phyloP scores from a whole-genome alignment of 1,284 basidiomycete genomes.

The Trametes hirsuta region DNA sequence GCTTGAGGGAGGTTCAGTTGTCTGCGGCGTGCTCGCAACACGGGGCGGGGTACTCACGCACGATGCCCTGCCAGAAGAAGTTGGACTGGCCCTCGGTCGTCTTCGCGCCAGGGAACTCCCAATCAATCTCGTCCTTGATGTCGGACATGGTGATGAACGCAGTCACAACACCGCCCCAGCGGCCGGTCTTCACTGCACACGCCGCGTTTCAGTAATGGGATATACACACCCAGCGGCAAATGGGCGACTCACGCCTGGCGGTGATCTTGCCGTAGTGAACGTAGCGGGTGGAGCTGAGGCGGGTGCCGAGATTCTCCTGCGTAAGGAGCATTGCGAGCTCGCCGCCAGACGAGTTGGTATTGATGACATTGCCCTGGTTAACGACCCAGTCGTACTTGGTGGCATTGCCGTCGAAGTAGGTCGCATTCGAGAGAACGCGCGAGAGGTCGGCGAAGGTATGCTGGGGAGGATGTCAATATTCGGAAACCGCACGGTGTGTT shows the following conservation, averaged over 20 bases:
- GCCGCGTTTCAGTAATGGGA: not conserved
- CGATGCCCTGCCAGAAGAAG: conserved; percentile 76
- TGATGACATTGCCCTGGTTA: conserved; percentile 67
- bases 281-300: conserved; percentile 79
- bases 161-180: conserved; percentile 77
- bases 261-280: conserved; percentile 82
- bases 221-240: not conserved
- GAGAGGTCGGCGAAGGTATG: conserved; percentile 68
- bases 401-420: conserved; percentile 75
- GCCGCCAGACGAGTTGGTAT: conserved; percentile 60
- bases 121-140: conserved; percentile 87
- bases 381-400: conserved; percentile 74
- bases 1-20: conserved; percentile 34
- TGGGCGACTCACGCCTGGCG: conserved; percentile 53
- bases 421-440: conserved; percentile 66
- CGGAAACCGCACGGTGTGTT: not conserved
- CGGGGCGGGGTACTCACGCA: conserved; percentile 54
- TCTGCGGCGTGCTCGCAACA: not conserved
- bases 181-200: conserved; percentile 63
- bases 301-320: conserved; percentile 71
- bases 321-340: conserved; percentile 70
- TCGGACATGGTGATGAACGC: conserved; percentile 88
- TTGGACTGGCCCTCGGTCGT: conserved; percentile 75
- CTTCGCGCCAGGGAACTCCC: conserved; percentile 74
- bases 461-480: conserved; percentile 36